Conservation (phyloP, 108 stramenopile species). For the Nannochloropsis oceanica region DNA sequence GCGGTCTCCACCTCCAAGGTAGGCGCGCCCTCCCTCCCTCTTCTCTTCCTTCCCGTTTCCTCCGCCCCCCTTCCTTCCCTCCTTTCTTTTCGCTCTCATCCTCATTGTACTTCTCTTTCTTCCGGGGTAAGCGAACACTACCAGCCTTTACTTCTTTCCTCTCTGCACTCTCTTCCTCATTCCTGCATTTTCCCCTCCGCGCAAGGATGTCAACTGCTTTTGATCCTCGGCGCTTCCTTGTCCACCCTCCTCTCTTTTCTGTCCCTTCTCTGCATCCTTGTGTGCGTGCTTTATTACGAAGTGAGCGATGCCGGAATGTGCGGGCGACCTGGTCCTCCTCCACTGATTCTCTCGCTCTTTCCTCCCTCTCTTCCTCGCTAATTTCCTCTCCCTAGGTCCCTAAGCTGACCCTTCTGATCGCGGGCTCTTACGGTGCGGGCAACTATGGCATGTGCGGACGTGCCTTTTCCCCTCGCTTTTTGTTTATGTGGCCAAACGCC, state of each 20-base stretch:
- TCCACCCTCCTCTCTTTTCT: too few species aligned
- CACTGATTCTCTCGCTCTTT: not conserved
- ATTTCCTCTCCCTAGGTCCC: slow-evolving; percentile 69
- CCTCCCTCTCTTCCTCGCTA: not conserved
- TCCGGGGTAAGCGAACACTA: too few species aligned
- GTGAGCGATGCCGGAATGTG: too few species aligned
- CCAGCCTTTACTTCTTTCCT: too few species aligned
- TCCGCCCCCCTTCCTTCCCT: not conserved
- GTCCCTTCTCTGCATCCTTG: too few species aligned
- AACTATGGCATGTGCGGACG: slow-evolving; percentile 98
- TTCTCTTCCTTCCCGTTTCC: not conserved
- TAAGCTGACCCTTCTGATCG: slow-evolving; percentile 86
- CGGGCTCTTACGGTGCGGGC: slow-evolving; percentile 60
- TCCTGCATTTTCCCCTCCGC: too few species aligned
- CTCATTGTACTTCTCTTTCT: too few species aligned
- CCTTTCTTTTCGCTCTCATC: too few species aligned
- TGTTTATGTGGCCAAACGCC: slow-evolving; percentile 97
- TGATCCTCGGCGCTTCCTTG: too few species aligned
- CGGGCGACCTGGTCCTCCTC: not conserved
- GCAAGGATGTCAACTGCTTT: too few species aligned
- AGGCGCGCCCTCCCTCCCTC: not conserved
- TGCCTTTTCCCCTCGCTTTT: slow-evolving; percentile 78
- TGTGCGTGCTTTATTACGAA: too few species aligned
- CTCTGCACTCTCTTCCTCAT: too few species aligned
- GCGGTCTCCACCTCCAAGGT: slow-evolving; percentile 77